These are phyloP conservation scores for Blastocystis sp. DNA, from an alignment of 352 stramenopile species.

Conservation along the genomic window DNA sequence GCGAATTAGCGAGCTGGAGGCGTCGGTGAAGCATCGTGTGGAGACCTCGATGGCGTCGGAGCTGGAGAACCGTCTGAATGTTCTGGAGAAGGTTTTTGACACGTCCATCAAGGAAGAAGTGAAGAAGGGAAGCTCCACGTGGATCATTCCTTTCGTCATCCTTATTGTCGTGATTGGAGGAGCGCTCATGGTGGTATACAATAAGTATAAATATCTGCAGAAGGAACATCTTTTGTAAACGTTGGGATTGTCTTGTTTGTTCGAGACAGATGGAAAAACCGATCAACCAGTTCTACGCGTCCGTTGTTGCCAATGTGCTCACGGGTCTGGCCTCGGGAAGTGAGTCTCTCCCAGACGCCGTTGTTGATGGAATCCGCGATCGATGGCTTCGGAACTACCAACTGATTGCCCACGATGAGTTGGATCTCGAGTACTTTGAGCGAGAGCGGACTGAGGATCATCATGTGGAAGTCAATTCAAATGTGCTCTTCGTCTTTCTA, in stretches of 20 bases:
- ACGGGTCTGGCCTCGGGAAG: neutral
- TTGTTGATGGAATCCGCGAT: neutral
- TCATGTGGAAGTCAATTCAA: no score
- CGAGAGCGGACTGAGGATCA: neutral
- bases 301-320: neutral
- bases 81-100: conserved; percentile 30
- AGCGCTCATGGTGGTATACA: conserved; percentile 19
- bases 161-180: conserved; percentile 14
- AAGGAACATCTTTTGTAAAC: conserved; percentile 53
- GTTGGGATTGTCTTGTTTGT: neutral
- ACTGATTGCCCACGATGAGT: neutral
- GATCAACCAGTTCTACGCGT: neutral
- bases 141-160: conserved; percentile 42
- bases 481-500: no score
- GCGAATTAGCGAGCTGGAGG: conserved; percentile 61
- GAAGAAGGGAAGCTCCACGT: conserved; percentile 33
- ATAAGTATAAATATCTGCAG: conserved; percentile 49
- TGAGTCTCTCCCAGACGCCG: no score
- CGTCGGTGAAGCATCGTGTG: conserved; percentile 57
- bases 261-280: neutral
- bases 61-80: conserved; percentile 19
- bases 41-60: conserved; percentile 27
- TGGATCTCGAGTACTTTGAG: neutral
- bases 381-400: neutral
- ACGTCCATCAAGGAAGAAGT: conserved; percentile 4